Base-by-base conservation (phyloP, 768 basidiomycete genomes). In the Boletus rubescentipes region DNA sequence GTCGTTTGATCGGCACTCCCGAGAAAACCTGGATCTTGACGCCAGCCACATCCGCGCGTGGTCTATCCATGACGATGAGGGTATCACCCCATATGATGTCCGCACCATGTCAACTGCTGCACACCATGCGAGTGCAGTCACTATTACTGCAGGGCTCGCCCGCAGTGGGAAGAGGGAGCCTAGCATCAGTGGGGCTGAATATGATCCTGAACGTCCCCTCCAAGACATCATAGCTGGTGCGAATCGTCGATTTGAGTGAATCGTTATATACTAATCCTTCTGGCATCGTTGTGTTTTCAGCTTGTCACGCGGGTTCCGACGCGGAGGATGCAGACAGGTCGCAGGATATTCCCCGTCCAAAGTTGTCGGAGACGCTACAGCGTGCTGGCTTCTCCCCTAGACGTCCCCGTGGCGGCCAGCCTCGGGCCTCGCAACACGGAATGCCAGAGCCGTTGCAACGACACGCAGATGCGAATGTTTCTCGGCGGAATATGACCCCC, bases 121-220 rank as follows among this genome's bases (percentile, higher is more conserved):
- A 1, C 94, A 97, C 69, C 94, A 97, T 71, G 93, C 91, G 23
- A 91, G 88, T 58, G 91, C 84, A 3, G 75, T 96, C 48, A 96
- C 94, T 0, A 78, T 97, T 16, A 89, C 81, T 48, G 91, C 92
- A 4, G 93, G 94, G 1, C 78, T 96, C 10, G 77, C 76, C 2
- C 76, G 83, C 3, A 55, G 58, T 39, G 69, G 68, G 18, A 74
- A 78, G 43, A 73, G 85, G 53, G 85, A 89, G 60, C 66, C 74
- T 16, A 79, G 84, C 61, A 64, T 88, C 47, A 89, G 85, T 67
- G 89, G 85, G 36, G 86, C 86, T 38, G 91, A 93, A 65, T 93
- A 89, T 57, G 91, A 93, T 67, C 91, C 91, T 4, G 91, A 93
- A 32, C 77, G 91, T 20, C 88, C 89, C 1, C 68, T 93, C 31